Base-by-base conservation (phyloP, 371 early-diverging fungal genomes). In the Rhizopus delemar region DNA sequence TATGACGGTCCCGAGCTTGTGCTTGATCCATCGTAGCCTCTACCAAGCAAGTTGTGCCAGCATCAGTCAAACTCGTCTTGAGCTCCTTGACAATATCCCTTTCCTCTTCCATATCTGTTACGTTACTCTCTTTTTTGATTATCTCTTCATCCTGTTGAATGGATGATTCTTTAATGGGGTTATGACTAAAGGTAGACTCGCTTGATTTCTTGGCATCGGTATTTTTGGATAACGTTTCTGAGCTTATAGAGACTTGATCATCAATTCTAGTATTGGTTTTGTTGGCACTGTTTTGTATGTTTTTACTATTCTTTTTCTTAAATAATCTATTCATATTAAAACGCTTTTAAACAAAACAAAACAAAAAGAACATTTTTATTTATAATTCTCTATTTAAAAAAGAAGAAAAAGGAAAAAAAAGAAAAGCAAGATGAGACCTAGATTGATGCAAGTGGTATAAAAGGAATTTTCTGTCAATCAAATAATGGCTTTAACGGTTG, bases 1-100 rank as follows among this genome's bases (percentile, higher is more conserved):
- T 69, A 67, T 78, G 79, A n/a, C 79, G 57, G 41, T 73, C 74
- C 56, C 66, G 62, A 13, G 72, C 72, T 16, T 75, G 74, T 7
- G 56, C 68, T 36, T 78, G 64, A 31, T 74, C 74, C 56, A 78
- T 48, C 2, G 67, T 75, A 1, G 79, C 79, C 48, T 74, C 76
- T 13, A 72, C 68, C 0, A 78, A 59, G 0, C 70, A 65, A 41
- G 68, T 60, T 5, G 70, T 65, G 9, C 67, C 46, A 5, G 51
- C 5, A 3, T 49, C 29, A 22, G 22, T 49, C 49, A 51, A 31
- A 13, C 5, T 22, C 16, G 8, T 43, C 13, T 43, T n/a, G 11
- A 13, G 43, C 3, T 43, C 43, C 43, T 11, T 43, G 15, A 43
- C 8, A 3, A 36, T 36, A 36, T 48, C 49, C 6, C 32, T 15